phyloP scores from a whole-genome alignment of 208 protist genomes.

The Jaenimonas drosophilae region DNA sequence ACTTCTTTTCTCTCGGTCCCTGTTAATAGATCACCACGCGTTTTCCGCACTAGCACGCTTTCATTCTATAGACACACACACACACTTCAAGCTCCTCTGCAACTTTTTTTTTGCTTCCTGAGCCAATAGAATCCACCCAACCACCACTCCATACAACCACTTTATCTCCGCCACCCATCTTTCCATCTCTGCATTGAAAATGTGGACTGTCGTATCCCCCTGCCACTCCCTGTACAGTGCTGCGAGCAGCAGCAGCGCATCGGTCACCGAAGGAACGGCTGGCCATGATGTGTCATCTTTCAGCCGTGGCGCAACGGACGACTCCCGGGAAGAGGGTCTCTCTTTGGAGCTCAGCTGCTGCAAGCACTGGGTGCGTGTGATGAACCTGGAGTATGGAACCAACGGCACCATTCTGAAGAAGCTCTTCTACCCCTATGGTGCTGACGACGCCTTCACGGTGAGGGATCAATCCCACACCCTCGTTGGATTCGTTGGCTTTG shows the following conservation, averaged over 20 bases:
- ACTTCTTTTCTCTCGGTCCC: too few relatives aligned
- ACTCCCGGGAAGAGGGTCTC: constrained; percentile 21
- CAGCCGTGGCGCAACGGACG: constrained; percentile 10
- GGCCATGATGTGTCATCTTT: constrained; percentile 68
- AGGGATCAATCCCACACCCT: constrained; percentile 20
- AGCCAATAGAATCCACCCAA: too few relatives aligned
- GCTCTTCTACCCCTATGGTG: constrained; percentile 81
- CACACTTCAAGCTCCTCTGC: too few relatives aligned
- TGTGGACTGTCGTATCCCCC: constrained; percentile 10
- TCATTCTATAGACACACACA: too few relatives aligned
- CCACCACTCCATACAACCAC: constrained; percentile 1
- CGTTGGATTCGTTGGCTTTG: constrained; percentile 70
- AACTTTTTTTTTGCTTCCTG: too few relatives aligned
- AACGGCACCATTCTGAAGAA: constrained; percentile 40
- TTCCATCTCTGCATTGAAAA: not conserved
- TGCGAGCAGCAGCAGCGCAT: constrained; percentile 34
- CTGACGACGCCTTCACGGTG: constrained; percentile 62
- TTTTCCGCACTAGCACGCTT: too few relatives aligned
- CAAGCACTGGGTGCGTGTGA: constrained; percentile 60
- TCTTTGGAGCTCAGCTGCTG: constrained; percentile 10
- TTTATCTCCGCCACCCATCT: too few relatives aligned
- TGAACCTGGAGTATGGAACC: constrained; percentile 35
- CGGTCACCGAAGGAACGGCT: constrained; percentile 52
- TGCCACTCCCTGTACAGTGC: constrained; percentile 9
- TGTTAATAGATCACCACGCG: too few relatives aligned